Base-by-base conservation (phyloP, 2,329 filamentous ascomycete species). In the Aspergillus chevalieri region DNA sequence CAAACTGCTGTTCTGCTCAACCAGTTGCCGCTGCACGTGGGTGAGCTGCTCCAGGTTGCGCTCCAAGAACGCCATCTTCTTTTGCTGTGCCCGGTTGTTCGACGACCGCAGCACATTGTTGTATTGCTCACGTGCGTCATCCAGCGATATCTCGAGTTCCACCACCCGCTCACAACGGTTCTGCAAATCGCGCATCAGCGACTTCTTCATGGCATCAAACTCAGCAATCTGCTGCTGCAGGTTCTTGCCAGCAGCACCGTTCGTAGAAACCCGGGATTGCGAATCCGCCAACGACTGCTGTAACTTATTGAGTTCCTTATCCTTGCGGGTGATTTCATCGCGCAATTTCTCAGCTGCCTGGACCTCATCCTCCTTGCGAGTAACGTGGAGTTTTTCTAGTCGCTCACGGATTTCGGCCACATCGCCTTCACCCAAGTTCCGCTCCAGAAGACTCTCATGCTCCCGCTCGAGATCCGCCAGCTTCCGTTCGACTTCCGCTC, bases 151-250 rank as follows among this genome's bases (percentile, higher is more conserved):
- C 72, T 98, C 93, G 24, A 98, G 83, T 77, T 98, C 93, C 15
- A 98, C 93, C 30, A 98, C 91, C 58, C 93, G 86, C 76, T 98
- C 93, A 71, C 93, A 98, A 53, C 93, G 86, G 77, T 98, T 97
- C 73, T 98, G 93, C 57, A 98, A 77, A 72, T 98, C 93, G 50
- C 93, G 88, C 93, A 98, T 98, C 59, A 98, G 78, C 58, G 88
- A 95, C 82, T 98, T 98, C 84, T 98, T 98, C 91, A 98, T 98
- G 52, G 89, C 87, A 71, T 98, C 93, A 62, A 98, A 98, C 68
- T 98, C 93, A 51, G 92, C 89, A 70, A 98, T 95, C 74, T 97
- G 93, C 74, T 98, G 92, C 68, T 95, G 90, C 42, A 97, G 83
- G 10, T 89, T 94, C 79, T 95, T 95, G 78, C 66, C 64, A 14